phyloP scores from a whole-genome alignment of 1,284 basidiomycete genomes.

The Phellopilus nigrolimitatus region DNA sequence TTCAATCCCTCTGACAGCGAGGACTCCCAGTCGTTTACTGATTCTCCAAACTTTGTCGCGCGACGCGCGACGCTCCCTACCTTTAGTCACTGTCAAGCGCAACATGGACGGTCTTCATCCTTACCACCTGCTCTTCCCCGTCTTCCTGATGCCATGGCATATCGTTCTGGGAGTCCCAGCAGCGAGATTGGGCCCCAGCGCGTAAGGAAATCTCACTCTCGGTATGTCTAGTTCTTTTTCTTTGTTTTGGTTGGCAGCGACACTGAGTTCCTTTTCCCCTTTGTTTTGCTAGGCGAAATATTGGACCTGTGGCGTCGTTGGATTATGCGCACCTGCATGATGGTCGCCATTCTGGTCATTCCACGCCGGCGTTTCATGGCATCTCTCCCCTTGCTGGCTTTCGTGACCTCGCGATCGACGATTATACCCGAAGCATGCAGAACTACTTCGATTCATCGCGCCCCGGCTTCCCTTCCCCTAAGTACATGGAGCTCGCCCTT shows the following conservation, averaged over 20 bases:
- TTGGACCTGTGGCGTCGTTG: constrained; percentile 16
- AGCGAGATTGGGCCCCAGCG: constrained; percentile 18
- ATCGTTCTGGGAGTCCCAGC: constrained; percentile 17
- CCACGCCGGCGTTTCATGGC: constrained; percentile 9
- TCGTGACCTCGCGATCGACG: constrained; percentile 17
- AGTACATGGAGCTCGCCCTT: constrained; percentile 63
- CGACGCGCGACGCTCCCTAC: constrained; percentile 19
- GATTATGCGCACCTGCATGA: constrained; percentile 5
- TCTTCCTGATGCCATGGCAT: constrained; percentile 10
- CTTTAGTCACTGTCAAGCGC: constrained; percentile 11
- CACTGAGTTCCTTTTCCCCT: neutral
- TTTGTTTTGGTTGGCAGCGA: neutral
- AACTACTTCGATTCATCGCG: constrained; percentile 63
- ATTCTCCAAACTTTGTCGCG: constrained; percentile 13
- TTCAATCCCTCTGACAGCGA: constrained; percentile 37
- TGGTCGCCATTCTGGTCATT: constrained; percentile 12
- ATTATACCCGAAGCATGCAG: constrained; percentile 22
- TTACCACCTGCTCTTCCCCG: constrained; percentile 19
- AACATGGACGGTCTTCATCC: constrained; percentile 18
- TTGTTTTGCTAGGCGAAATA: constrained; percentile 5
- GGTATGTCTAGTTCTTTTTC: constrained; percentile 6
- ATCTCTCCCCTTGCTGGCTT: constrained; percentile 20
- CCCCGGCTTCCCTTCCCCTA: constrained; percentile 56
- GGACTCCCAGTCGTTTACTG: constrained; percentile 23
- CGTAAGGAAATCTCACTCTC: constrained; percentile 10